phyloP scores from a whole-genome alignment of 495 filamentous ascomycete genomes.

The Venustampulla echinocandica region DNA sequence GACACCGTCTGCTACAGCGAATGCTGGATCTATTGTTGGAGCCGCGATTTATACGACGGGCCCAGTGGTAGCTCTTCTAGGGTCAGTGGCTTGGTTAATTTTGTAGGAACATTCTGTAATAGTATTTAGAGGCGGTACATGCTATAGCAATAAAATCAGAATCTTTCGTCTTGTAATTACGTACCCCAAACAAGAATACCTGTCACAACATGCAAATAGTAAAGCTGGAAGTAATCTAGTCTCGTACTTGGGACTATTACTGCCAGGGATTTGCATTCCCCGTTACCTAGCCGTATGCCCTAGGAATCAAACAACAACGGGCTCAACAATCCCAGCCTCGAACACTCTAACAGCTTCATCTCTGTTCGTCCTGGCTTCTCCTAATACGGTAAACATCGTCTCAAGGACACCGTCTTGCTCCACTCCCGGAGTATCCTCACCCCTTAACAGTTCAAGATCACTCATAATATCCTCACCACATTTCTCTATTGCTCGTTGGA shows the following conservation, averaged over 20 bases:
- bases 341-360: not conserved
- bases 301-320: too few relatives aligned
- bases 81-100: not conserved
- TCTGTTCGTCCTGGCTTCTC: not conserved
- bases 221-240: too few relatives aligned
- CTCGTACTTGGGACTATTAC: too few relatives aligned
- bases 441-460: constrained; percentile 4
- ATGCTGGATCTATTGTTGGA: not conserved
- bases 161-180: too few relatives aligned
- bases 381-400: constrained; percentile 3
- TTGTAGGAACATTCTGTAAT: too few relatives aligned
- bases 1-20: not conserved
- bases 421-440: not conserved
- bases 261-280: too few relatives aligned
- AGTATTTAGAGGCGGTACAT: too few relatives aligned
- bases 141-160: too few relatives aligned
- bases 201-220: too few relatives aligned
- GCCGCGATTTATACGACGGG: not conserved
- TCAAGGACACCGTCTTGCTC: not conserved
- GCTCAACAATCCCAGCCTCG: not conserved
- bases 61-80: not conserved
- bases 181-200: too few relatives aligned
- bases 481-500: constrained; percentile 1
- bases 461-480: constrained; percentile 1
- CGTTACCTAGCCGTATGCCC: too few relatives aligned